Conservation (phyloP, 495 filamentous ascomycete genomes). For the Aspergillus wentii region DNA sequence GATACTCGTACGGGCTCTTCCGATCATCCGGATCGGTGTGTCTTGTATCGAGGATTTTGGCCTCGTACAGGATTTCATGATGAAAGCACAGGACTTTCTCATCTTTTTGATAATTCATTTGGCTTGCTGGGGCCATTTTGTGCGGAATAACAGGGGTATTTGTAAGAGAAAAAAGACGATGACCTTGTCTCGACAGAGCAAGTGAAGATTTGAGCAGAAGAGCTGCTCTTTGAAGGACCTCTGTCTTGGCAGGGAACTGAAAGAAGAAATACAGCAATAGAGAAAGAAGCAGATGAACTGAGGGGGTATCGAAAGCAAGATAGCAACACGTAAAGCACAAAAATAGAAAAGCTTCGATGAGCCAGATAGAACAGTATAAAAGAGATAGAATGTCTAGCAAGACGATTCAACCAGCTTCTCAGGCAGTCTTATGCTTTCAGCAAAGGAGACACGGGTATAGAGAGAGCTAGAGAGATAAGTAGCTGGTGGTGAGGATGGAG, state of each 20-base stretch:
- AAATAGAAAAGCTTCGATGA: neutral
- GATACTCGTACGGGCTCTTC: constrained; percentile 74
- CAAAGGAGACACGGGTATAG: too few relatives aligned
- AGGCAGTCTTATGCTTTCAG: too few relatives aligned
- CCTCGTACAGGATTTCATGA: constrained; percentile 93
- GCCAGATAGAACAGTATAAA: too few relatives aligned
- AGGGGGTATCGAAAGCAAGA: neutral
- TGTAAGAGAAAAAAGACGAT: too few relatives aligned
- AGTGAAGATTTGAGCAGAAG: too few relatives aligned
- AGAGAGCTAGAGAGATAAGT: too few relatives aligned
- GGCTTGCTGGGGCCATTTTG: constrained; percentile 57
- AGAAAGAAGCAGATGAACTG: neutral
- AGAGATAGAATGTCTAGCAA: too few relatives aligned
- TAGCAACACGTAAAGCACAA: neutral
- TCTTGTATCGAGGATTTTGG: constrained; percentile 79
- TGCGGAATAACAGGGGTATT: constrained; percentile 1
- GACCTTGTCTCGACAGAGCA: too few relatives aligned
- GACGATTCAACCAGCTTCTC: too few relatives aligned
- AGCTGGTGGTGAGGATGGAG: constrained; percentile 5
- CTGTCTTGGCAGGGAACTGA: too few relatives aligned
- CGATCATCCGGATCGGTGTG: constrained; percentile 61
- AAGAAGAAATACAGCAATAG: constrained; percentile 1
- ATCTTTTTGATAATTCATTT: constrained; percentile 72
- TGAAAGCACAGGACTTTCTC: constrained; percentile 97
- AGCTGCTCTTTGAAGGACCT: too few relatives aligned